Conservation (phyloP, 306 rosid species). For the Lathyrus sativus region DNA sequence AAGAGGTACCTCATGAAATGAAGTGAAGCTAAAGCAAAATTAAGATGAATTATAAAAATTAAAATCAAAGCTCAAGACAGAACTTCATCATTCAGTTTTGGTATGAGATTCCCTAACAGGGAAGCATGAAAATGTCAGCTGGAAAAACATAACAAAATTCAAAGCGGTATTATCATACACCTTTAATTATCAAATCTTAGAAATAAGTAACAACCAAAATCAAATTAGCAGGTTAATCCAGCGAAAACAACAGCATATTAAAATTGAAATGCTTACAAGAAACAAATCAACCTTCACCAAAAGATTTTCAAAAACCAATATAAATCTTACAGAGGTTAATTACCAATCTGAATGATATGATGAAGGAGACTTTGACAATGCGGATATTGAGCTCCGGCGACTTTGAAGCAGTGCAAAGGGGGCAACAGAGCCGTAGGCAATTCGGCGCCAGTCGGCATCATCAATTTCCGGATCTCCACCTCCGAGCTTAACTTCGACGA, state of each 20-base stretch:
- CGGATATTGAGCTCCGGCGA: slow-evolving; percentile 60
- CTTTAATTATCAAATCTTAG: background rate
- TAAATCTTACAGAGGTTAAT: slow-evolving; percentile 16
- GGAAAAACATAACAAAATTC: background rate
- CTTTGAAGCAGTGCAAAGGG: slow-evolving; percentile 91
- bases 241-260: background rate
- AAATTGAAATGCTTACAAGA: background rate
- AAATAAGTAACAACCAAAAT: background rate
- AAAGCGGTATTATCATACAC: background rate
- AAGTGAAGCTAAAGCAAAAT: too few species aligned
- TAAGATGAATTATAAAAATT: too few species aligned
- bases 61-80: too few species aligned
- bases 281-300: background rate
- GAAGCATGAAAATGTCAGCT: background rate
- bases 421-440: slow-evolving; percentile 77
- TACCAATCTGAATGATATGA: slow-evolving; percentile 78
- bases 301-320: slow-evolving; percentile 6
- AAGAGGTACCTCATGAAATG: too few species aligned
- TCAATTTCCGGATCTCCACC: slow-evolving; percentile 62
- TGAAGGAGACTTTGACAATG: slow-evolving; percentile 53
- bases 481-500: slow-evolving; percentile 70
- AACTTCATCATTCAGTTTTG: background rate
- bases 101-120: background rate
- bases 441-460: slow-evolving; percentile 63
- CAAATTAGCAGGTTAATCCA: background rate